phyloP scores from a whole-genome alignment of 345 rosid species.

The Citrus unshiu region DNA sequence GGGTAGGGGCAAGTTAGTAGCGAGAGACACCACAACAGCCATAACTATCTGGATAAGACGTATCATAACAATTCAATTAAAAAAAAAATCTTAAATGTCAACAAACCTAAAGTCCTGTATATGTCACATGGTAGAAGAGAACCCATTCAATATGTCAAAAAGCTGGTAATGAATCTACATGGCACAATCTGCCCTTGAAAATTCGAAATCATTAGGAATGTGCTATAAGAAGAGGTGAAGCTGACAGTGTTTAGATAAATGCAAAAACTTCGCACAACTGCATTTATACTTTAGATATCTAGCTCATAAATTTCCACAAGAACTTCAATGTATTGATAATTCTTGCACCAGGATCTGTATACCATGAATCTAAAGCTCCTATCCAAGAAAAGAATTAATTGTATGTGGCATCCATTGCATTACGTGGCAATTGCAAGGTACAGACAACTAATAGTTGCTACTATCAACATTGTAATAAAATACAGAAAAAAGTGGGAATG shows the following conservation, averaged over 20 bases:
- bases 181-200: not conserved
- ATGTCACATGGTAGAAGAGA: not conserved
- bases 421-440: not conserved
- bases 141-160: not conserved
- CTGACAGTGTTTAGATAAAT: not conserved
- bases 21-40: not conserved
- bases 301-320: not conserved
- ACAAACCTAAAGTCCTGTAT: not conserved
- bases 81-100: not conserved
- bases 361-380: not conserved
- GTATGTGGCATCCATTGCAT: not conserved
- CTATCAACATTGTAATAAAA: not conserved
- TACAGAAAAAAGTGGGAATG: conserved; percentile 9
- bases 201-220: not conserved
- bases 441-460: not conserved
- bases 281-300: not conserved
- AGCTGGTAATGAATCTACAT: not conserved
- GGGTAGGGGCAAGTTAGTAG: too few species aligned
- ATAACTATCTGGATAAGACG: not conserved
- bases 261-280: not conserved
- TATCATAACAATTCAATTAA: not conserved
- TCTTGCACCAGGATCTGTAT: not conserved
- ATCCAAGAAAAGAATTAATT: not conserved
- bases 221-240: not conserved
- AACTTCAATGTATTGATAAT: not conserved